Percentiles rank a stretch among this genome's conserved stretches.
phyloP scores from a whole-genome alignment of 2,329 filamentous ascomycete genomes.

The Exophiala dermatitidis region DNA sequence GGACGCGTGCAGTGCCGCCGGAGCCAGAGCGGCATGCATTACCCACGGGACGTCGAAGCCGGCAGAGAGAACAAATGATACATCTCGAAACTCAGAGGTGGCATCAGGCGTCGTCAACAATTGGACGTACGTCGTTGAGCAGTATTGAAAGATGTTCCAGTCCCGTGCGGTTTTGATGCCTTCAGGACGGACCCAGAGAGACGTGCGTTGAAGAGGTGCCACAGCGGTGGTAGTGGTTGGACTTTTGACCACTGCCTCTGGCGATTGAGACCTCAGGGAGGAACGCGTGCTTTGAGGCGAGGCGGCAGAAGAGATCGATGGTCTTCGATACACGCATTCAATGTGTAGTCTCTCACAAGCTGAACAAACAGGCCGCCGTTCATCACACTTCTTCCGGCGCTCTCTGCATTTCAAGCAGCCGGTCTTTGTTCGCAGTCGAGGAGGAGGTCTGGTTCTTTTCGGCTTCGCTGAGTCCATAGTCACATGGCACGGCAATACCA shows the following conservation, averaged over 20 bases:
- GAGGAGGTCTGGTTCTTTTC: slow-evolving; percentile 10
- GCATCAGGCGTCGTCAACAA: slow-evolving; percentile 16
- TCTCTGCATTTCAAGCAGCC: slow-evolving; percentile 17
- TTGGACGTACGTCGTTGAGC: slow-evolving; percentile 13
- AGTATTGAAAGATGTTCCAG: slow-evolving; percentile 20
- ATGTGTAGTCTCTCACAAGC: slow-evolving; percentile 13
- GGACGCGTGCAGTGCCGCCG: slow-evolving; percentile 19
- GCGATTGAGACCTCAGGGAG: not conserved
- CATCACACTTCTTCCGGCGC: slow-evolving; percentile 28
- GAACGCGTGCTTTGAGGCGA: not conserved
- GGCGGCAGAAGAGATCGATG: not conserved
- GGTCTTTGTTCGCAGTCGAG: slow-evolving; percentile 20
- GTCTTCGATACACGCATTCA: slow-evolving; percentile 28
- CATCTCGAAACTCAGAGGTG: slow-evolving; percentile 13
- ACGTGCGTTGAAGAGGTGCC: not conserved
- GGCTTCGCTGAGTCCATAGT: slow-evolving; percentile 1
- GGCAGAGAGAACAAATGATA: slow-evolving; percentile 10
- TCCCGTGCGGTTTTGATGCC: slow-evolving; percentile 16
- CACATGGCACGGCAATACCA: not conserved
- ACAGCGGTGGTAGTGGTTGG: not conserved
- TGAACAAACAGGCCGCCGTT: slow-evolving; percentile 30
- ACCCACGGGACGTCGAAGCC: slow-evolving; percentile 19
- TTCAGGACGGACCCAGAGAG: slow-evolving; percentile 4
- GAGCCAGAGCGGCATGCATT: slow-evolving; percentile 19
- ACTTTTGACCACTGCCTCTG: not conserved